phyloP scores from a whole-genome alignment of 768 basidiomycete species.

The Clitopilus passeckerianus region DNA sequence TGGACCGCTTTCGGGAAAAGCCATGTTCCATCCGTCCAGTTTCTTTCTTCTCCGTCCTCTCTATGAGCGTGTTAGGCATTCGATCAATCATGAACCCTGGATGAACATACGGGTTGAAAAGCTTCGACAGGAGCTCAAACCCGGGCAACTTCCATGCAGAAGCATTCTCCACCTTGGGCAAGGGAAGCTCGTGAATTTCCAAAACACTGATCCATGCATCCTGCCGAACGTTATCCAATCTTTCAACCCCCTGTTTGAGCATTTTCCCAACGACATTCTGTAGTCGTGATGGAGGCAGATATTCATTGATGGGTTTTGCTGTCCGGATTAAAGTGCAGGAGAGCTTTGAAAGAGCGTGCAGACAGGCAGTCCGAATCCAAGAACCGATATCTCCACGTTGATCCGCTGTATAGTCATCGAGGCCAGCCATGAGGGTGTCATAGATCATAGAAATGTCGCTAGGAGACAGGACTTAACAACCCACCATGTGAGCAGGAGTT shows the following conservation, averaged over 20 bases:
- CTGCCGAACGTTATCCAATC: conserved; percentile 86
- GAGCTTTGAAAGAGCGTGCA: conserved; percentile 57
- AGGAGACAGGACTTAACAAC: conserved; percentile 41
- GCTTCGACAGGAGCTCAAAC: conserved; percentile 36
- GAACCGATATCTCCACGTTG: conserved; percentile 97
- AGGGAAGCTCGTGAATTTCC: conserved; percentile 40
- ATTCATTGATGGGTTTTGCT: conserved; percentile 46
- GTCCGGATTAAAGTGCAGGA: conserved; percentile 45
- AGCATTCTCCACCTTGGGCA: conserved; percentile 34
- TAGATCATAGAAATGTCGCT: conserved; percentile 43
- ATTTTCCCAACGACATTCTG: conserved; percentile 58
- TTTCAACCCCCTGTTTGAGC: conserved; percentile 86
- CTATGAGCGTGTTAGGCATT: conserved; percentile 19
- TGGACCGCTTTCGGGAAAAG: conserved; percentile 71
- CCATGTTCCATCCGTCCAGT: conserved; percentile 73
- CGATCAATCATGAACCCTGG: conserved; percentile 3
- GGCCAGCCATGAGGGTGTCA: conserved; percentile 56
- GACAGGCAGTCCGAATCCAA: conserved; percentile 82
- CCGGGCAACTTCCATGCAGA: conserved; percentile 51
- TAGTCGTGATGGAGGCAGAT: conserved; percentile 56
- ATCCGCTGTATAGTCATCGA: conserved; percentile 89
- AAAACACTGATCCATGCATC: conserved; percentile 64
- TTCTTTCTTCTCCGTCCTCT: conserved; percentile 22
- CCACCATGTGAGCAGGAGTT: not conserved
- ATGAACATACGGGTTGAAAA: conserved; percentile 44